phyloP scores from a whole-genome alignment of 306 rosid genomes.

The Abrus precatorius region DNA sequence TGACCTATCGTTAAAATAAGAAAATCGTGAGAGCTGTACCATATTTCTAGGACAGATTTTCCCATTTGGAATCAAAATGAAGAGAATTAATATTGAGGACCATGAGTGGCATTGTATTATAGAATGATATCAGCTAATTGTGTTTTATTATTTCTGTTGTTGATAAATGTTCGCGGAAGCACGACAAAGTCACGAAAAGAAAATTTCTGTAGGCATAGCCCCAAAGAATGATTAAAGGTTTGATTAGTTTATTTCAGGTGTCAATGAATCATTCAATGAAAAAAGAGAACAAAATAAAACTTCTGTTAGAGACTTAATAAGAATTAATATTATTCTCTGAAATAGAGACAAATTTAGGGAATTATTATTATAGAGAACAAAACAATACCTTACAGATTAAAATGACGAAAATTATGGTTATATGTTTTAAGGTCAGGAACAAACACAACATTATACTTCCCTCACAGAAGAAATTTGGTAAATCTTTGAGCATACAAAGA shows the following conservation, averaged over 20 bases:
- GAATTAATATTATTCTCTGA: not conserved
- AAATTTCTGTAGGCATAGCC: not conserved
- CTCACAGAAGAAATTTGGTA: not conserved
- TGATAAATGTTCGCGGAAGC: constrained; percentile 12
- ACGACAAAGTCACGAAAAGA: not conserved
- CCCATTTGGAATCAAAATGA: not conserved
- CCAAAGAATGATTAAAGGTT: constrained; percentile 15
- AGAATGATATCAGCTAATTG: not conserved
- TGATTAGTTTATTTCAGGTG: not conserved
- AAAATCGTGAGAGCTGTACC: constrained; percentile 5
- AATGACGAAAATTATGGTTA: constrained; percentile 24
- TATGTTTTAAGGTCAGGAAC: not conserved
- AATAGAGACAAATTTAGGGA: not conserved
- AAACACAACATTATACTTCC: constrained; percentile 24
- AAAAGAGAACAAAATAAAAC: not conserved
- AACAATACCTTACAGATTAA: constrained; percentile 15
- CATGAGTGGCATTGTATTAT: not conserved
- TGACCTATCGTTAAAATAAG: not conserved
- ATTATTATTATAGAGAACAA: constrained; percentile 10
- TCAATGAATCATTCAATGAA: constrained; percentile 14
- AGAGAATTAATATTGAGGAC: too few relatives aligned
- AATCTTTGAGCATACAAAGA: constrained; percentile 30
- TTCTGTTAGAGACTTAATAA: not conserved
- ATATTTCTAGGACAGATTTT: constrained; percentile 1
- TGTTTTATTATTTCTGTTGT: not conserved